These are phyloP conservation scores for Penicillium cosmopolitanum DNA, from an alignment of 495 filamentous ascomycete species.

Conservation along the genomic window DNA sequence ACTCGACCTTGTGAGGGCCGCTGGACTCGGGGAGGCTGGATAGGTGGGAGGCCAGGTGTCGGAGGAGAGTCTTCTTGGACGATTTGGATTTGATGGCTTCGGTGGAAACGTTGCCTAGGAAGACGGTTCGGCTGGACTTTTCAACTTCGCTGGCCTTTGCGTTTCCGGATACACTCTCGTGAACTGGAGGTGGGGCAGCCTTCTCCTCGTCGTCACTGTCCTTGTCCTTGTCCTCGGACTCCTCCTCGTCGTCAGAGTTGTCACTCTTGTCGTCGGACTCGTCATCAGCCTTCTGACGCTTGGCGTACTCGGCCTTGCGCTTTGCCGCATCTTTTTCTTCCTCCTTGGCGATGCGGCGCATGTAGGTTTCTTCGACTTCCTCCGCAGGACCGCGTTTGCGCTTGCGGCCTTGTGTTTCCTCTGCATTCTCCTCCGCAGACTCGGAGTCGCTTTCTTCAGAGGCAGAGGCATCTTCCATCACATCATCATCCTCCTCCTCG, in stretches of 20 bases:
- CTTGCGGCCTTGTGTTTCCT: constrained; percentile 62
- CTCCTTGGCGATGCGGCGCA: constrained; percentile 69
- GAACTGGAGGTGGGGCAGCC: constrained; percentile 47
- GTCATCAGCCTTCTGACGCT: constrained; percentile 28
- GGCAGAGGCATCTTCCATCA: constrained; percentile 48
- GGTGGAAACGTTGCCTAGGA: constrained; percentile 87
- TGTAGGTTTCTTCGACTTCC: constrained; percentile 80
- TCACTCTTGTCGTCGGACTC: constrained; percentile 15
- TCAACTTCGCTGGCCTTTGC: constrained; percentile 64
- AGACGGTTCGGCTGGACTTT: constrained; percentile 88
- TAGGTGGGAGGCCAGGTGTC: constrained; percentile 65
- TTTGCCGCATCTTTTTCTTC: constrained; percentile 53
- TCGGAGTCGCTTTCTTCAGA: constrained; percentile 39
- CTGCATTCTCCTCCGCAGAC: constrained; percentile 39
- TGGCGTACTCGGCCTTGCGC: constrained; percentile 34
- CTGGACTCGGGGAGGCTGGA: constrained; percentile 45
- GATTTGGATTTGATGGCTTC: constrained; percentile 78
- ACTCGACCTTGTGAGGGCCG: constrained; percentile 73
- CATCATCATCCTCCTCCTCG: constrained; percentile 49
- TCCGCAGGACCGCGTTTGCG: constrained; percentile 72
- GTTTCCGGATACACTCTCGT: constrained; percentile 55
- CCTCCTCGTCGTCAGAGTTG: constrained; percentile 19
- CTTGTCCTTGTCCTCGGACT: constrained; percentile 18
- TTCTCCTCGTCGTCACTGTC: constrained; percentile 35
- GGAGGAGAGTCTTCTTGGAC: constrained; percentile 73